Conservation (phyloP, 306 rosid genomes). For the Sindora glabra region DNA sequence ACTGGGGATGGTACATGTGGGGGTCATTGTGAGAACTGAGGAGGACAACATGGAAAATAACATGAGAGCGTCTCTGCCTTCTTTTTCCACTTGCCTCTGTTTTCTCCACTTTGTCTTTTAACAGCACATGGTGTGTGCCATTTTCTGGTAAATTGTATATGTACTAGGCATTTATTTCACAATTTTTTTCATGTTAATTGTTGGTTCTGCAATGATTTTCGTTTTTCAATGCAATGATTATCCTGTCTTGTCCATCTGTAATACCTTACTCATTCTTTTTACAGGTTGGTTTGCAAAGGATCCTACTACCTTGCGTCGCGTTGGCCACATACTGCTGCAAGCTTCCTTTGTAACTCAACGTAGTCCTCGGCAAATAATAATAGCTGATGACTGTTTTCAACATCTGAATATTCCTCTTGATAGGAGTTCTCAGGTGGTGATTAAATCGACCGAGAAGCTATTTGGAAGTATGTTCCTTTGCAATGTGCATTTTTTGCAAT, state of each 20-base stretch:
- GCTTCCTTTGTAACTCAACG: conserved; percentile 57
- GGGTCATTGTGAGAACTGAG: no score
- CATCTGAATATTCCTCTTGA: conserved; percentile 60
- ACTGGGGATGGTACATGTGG: no score
- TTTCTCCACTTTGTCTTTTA: no score
- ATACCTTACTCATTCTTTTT: conserved; percentile 4
- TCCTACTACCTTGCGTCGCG: conserved; percentile 59
- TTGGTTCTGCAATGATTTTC: neutral
- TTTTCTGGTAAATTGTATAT: neutral
- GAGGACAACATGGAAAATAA: no score
- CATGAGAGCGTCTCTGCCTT: no score
- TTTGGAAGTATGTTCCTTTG: conserved; percentile 76
- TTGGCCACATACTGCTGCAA: conserved; percentile 83
- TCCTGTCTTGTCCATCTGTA: neutral
- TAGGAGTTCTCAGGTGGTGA: conserved; percentile 71
- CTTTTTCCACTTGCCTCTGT: no score
- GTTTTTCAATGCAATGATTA: neutral
- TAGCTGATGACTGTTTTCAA: conserved; percentile 92
- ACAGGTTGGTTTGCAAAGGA: conserved; percentile 94
- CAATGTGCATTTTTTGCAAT: conserved; percentile 3
- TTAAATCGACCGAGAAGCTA: conserved; percentile 70
- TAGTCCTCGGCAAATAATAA: conserved; percentile 66
- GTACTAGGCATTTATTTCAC: neutral
- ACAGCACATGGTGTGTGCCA: neutral
- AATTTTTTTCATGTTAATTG: neutral